Base-by-base conservation (phyloP, 2,329 filamentous ascomycete species). In the Talaromyces sp. region DNA sequence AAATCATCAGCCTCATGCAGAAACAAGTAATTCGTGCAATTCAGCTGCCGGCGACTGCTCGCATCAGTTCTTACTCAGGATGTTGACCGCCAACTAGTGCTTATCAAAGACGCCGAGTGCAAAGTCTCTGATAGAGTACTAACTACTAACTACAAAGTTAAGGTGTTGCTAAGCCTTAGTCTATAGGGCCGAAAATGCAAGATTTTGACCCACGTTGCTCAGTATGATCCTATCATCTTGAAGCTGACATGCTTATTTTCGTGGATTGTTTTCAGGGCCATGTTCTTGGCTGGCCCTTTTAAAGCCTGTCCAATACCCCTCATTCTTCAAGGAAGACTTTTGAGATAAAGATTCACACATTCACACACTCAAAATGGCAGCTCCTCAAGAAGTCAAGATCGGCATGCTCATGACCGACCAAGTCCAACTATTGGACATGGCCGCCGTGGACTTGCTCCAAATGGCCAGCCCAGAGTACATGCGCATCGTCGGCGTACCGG, bases 391-490 rank as follows among this genome's bases (percentile, higher is more conserved):
- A 21, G 17, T 29, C 54, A 52, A 55, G n/a, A 43, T 76, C 56
- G 75, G 75, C 54, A 69, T 77, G 48, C 71, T 78, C 31, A 62
- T 78, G 14, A 65, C 70, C 31, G 65, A 68, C 10, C 64, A 66
- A 1, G 68, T 76, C 48, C 75, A 78, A 65, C 70, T 77, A 57
- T 69, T 78, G 35, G 75, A 78, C 61, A 62, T 76, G 43, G 67
- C 72, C 12, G 66, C 70, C 19, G 65, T 77, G 10, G 75, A 78
- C 60, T 68, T 76, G 48, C 69, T 78, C 56, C 67, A 67, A 60
- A 78, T 78, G 73, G 60, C 70, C 17, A 68, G 63, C 2, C 68
- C 68, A 2, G 52, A 56, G 24, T 60, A 60, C 53, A 52, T 77
- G 26, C 21, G 57, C 26, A 66, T 65, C 31, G 69, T 70, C 62